Percentiles rank a stretch among this genome's conserved stretches.
Conservation (phyloP, 2,329 filamentous ascomycete genomes). For the Coniochaeta ligniaria region DNA sequence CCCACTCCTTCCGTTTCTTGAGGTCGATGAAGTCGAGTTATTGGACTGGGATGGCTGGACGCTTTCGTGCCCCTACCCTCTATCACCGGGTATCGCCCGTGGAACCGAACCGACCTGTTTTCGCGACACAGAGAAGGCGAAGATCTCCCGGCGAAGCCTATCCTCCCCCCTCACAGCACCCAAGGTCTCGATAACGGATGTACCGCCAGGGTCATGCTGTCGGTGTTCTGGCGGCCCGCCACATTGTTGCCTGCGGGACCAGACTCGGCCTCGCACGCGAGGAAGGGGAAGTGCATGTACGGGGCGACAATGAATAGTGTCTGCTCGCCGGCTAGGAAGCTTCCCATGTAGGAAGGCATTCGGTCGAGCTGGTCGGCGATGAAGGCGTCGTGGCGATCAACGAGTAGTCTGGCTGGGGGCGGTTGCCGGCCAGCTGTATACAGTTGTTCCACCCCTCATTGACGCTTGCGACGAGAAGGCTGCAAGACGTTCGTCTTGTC, state of each 20-base stretch:
- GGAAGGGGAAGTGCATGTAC: constrained; percentile 40
- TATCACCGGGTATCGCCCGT: constrained; percentile 30
- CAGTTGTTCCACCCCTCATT: too few relatives aligned
- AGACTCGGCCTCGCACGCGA: constrained; percentile 40
- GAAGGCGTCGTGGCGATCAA: constrained; percentile 5
- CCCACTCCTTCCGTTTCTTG: too few relatives aligned
- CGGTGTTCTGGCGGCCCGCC: constrained; percentile 29
- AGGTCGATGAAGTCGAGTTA: constrained; percentile 19
- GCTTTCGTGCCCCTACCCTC: constrained; percentile 19
- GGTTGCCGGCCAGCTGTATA: not conserved
- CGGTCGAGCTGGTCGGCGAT: too few relatives aligned
- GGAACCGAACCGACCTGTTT: constrained; percentile 23
- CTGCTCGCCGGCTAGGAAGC: too few relatives aligned
- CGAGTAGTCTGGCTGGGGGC: not conserved
- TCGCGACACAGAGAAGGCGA: constrained; percentile 34
- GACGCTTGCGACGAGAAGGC: too few relatives aligned
- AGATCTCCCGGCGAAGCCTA: constrained; percentile 30
- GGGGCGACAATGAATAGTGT: too few relatives aligned
- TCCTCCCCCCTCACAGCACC: constrained; percentile 24
- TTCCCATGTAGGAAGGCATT: too few relatives aligned
- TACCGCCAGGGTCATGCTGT: constrained; percentile 31
- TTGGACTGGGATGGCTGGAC: constrained; percentile 26
- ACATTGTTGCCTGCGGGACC: constrained; percentile 25
- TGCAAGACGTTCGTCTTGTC: too few relatives aligned
- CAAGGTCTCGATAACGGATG: constrained; percentile 30